Conservation (phyloP, 1,284 basidiomycete genomes). For the Golubevia pallescens region DNA sequence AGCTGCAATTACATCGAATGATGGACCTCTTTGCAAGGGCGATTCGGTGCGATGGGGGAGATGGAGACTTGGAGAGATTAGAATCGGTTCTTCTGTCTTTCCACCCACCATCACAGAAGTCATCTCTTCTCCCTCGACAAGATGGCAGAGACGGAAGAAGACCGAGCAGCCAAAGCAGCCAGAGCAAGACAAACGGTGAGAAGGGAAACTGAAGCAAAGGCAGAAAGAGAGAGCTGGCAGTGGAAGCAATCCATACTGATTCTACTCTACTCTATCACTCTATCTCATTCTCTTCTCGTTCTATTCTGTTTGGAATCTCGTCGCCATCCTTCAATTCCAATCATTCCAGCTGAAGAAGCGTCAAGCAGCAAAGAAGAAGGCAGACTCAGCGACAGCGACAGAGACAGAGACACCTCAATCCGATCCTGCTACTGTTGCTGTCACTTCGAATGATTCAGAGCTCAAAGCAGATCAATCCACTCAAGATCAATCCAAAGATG, state of each 20-base stretch:
- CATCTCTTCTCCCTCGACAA: no score
- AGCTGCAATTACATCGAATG: neutral
- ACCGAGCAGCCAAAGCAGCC: constrained; percentile 39
- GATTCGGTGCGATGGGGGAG: no score
- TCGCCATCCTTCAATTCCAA: neutral
- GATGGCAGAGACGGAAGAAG: constrained; percentile 34
- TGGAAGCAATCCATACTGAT: no score
- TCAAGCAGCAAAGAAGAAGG: constrained; percentile 21
- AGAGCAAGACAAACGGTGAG: constrained; percentile 18
- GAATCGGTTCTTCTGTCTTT: neutral
- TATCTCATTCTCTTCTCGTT: no score
- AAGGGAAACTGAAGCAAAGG: neutral
- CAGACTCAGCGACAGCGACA: constrained; percentile 23
- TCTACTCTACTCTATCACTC: no score
- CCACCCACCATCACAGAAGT: constrained; percentile 1
- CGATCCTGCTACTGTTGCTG: constrained; percentile 13
- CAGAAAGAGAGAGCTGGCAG: neutral
- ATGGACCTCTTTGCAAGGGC: neutral
- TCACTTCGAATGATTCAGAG: constrained; percentile 14
- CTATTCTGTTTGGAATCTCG: no score
- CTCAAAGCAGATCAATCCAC: constrained; percentile 4
- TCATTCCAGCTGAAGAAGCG: constrained; percentile 34
- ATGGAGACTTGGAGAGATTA: no score
- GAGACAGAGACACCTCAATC: constrained; percentile 3
- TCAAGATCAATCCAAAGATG: neutral